phyloP scores from a whole-genome alignment of 1,139 yeast genomes.

The Suhomyces bolitotheri region DNA sequence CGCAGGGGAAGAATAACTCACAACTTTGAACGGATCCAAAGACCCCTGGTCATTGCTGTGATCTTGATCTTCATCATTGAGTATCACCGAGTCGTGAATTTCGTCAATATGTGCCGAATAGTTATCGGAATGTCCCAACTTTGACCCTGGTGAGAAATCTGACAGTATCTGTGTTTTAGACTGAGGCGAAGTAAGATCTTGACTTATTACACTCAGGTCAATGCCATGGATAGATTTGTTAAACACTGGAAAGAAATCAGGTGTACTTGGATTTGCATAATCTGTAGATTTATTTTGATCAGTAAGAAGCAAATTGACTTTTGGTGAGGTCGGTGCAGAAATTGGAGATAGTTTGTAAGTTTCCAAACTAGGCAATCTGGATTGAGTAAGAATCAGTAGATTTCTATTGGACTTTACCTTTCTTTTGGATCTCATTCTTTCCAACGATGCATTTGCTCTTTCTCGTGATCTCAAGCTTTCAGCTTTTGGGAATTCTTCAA shows the following conservation, averaged over 20 bases:
- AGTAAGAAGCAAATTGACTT: slow-evolving; percentile 4
- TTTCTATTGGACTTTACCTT: slow-evolving; percentile 49
- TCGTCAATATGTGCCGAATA: slow-evolving; percentile 1
- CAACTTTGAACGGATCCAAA: slow-evolving; percentile 3
- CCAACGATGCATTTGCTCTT: slow-evolving; percentile 66
- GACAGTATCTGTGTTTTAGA: slow-evolving; percentile 1
- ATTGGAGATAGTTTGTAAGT: slow-evolving; percentile 11
- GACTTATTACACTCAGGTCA: slow-evolving; percentile 2
- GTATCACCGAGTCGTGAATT: slow-evolving; percentile 1
- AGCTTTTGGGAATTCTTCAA: slow-evolving; percentile 33
- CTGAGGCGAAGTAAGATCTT: slow-evolving; percentile 2
- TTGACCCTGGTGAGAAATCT: slow-evolving; percentile 4
- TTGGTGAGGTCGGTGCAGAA: slow-evolving; percentile 15
- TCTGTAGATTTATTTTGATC: background rate
- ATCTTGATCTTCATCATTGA: background rate
- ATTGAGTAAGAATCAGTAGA: slow-evolving; percentile 30
- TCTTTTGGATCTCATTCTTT: slow-evolving; percentile 61
- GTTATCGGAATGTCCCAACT: background rate
- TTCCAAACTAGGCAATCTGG: slow-evolving; percentile 24
- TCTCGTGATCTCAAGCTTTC: slow-evolving; percentile 51
- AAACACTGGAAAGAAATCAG: background rate
- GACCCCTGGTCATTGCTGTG: background rate
- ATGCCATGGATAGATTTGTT: slow-evolving; percentile 1
- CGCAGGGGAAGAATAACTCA: slow-evolving; percentile 1
- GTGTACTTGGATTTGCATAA: background rate